Percentiles rank a stretch among this genome's conserved stretches.
These are phyloP conservation scores for Cymbopogon citratus DNA, from an alignment of 176 grass and related monocot species.

Conservation along the genomic window DNA sequence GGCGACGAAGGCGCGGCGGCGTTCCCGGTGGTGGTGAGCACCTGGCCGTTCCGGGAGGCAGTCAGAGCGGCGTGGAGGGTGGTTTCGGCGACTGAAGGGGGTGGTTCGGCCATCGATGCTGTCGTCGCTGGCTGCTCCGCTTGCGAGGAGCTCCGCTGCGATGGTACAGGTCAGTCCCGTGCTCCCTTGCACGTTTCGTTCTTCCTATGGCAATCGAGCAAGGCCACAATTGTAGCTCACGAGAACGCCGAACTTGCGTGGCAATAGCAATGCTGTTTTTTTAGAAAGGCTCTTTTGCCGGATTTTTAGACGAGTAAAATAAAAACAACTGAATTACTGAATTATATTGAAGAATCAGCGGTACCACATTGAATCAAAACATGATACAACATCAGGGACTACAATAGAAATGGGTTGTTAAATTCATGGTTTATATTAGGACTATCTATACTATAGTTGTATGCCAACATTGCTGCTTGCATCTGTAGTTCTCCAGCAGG, in stretches of 20 bases:
- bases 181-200: neutral
- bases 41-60: slow-evolving; percentile 77
- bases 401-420: neutral
- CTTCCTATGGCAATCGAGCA: neutral
- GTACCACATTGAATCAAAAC: neutral
- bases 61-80: slow-evolving; percentile 64
- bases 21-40: slow-evolving; percentile 70
- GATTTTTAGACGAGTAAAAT: too few relatives aligned
- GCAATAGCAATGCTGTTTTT: neutral
- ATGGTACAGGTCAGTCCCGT: slow-evolving; percentile 65
- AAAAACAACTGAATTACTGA: too few relatives aligned
- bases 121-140: slow-evolving; percentile 74
- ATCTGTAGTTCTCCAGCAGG: neutral
- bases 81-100: slow-evolving; percentile 27
- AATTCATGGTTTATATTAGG: neutral
- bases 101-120: slow-evolving; percentile 56
- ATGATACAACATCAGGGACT: neutral
- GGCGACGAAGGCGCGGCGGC: neutral
- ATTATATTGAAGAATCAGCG: neutral
- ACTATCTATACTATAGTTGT: neutral
- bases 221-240: neutral
- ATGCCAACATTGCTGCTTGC: neutral
- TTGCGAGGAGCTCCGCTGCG: slow-evolving; percentile 83
- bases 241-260: neutral
- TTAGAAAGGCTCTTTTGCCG: too few relatives aligned